These are phyloP conservation scores for Raphidocelis subcapitata DNA, from an alignment of 139 green algal species.

Conservation along the genomic window DNA sequence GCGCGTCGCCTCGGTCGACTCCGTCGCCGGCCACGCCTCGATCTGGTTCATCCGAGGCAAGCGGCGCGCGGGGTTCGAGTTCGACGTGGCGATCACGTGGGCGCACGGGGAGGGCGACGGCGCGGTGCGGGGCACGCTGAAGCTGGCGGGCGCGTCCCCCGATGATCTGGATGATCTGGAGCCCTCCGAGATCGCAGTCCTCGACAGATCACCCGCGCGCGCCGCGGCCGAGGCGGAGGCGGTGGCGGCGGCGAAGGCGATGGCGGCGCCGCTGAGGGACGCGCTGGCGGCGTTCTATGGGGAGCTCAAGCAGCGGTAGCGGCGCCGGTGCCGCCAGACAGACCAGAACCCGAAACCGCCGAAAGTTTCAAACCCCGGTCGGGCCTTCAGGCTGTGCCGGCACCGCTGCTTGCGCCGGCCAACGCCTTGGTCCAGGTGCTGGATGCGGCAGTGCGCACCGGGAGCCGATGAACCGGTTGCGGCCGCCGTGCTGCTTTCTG, in stretches of 20 bases:
- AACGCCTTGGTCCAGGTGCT: too few relatives aligned
- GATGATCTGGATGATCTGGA: slow-evolving; percentile 34
- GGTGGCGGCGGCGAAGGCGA: neutral
- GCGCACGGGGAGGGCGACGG: neutral
- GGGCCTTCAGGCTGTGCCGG: too few relatives aligned
- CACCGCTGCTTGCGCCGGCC: too few relatives aligned
- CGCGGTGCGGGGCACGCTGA: slow-evolving; percentile 9
- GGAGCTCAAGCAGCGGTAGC: slow-evolving; percentile 12
- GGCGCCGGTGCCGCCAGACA: too few relatives aligned
- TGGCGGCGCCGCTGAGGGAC: slow-evolving; percentile 8
- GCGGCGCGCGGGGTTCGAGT: slow-evolving; percentile 34
- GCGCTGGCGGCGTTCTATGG: slow-evolving; percentile 9
- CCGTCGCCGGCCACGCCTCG: slow-evolving; percentile 13
- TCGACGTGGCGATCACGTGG: slow-evolving; percentile 16
- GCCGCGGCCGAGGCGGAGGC: neutral
- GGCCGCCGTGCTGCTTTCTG: too few relatives aligned
- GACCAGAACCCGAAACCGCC: too few relatives aligned
- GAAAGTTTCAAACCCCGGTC: too few relatives aligned
- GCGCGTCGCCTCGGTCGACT: neutral
- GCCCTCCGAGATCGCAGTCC: neutral
- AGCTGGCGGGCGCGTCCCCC: slow-evolving; percentile 11
- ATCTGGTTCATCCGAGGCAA: slow-evolving; percentile 40
- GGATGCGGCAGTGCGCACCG: too few relatives aligned
- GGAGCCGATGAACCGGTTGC: too few relatives aligned
- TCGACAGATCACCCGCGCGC: slow-evolving; percentile 2